Percentiles rank a stretch among this genome's conserved stretches.
These are phyloP conservation scores for Venturia oleaginea DNA, from an alignment of 2,329 filamentous ascomycete genomes.

Conservation along the genomic window DNA sequence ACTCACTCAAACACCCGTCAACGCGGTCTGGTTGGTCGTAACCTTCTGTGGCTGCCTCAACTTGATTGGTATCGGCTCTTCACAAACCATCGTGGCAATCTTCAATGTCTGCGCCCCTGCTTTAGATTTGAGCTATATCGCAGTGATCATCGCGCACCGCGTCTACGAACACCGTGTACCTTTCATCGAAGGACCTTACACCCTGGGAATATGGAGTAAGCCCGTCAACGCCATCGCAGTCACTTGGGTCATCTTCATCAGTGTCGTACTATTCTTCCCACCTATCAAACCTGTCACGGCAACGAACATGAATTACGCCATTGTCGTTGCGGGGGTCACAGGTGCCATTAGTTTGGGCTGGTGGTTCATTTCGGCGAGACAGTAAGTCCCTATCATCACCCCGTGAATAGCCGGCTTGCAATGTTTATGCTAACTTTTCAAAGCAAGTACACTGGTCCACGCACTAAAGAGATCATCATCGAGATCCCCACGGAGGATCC, in stretches of 20 bases:
- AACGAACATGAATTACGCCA: constrained; percentile 41
- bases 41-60: constrained; percentile 45
- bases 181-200: constrained; percentile 50
- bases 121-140: constrained; percentile 46
- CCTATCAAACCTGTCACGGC: constrained; percentile 33
- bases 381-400: constrained; percentile 20
- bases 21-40: constrained; percentile 57
- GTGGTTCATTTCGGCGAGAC: constrained; percentile 35
- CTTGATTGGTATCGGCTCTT: constrained; percentile 43
- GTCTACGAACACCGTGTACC: constrained; percentile 43
- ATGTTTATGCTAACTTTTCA: constrained; percentile 8
- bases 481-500: constrained; percentile 33
- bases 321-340: constrained; percentile 40
- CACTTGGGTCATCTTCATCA: constrained; percentile 55
- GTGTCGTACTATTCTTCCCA: constrained; percentile 47
- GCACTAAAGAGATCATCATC: constrained; percentile 44
- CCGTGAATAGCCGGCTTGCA: background rate
- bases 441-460: constrained; percentile 50
- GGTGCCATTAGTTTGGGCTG: constrained; percentile 37
- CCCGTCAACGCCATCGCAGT: constrained; percentile 48
- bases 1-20: constrained; percentile 49
- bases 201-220: constrained; percentile 46
- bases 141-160: constrained; percentile 50
- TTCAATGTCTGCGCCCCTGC: constrained; percentile 40
- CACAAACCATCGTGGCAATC: constrained; percentile 41